Percentiles rank a stretch among this genome's conserved stretches.
These are phyloP conservation scores for Sporothrix brunneoviolacea DNA, from an alignment of 2,329 filamentous ascomycete genomes.

Conservation along the genomic window DNA sequence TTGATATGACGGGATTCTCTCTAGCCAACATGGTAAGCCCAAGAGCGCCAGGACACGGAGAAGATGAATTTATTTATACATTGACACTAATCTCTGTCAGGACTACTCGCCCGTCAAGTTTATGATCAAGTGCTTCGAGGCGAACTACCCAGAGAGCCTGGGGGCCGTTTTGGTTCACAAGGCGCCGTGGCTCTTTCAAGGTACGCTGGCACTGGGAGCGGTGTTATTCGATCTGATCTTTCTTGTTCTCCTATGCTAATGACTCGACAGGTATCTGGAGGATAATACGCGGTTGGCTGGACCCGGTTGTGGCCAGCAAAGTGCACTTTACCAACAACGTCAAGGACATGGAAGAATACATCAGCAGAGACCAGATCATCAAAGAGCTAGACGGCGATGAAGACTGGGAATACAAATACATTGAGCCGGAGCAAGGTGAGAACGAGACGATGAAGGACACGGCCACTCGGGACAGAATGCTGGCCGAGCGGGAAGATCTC, in stretches of 20 bases:
- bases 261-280: constrained; percentile 71
- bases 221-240: no score
- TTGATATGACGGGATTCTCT: constrained; percentile 92
- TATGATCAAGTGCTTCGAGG: constrained; percentile 99
- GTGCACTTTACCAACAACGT: constrained; percentile 85
- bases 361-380: constrained; percentile 63
- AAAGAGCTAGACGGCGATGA: constrained; percentile 83
- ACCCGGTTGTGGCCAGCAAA: constrained; percentile 91
- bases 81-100: no score
- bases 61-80: no score
- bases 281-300: constrained; percentile 91
- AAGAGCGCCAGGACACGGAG: no score
- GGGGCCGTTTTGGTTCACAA: constrained; percentile 91
- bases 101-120: constrained; percentile 97
- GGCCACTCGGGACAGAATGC: constrained; percentile 54
- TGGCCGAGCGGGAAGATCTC: constrained; percentile 57
- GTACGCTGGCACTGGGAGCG: no score
- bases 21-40: constrained; percentile 80
- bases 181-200: constrained; percentile 93
- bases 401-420: constrained; percentile 75
- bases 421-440: constrained; percentile 69
- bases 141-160: constrained; percentile 92
- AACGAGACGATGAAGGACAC: constrained; percentile 67
- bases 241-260: constrained; percentile 9
- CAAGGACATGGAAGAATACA: constrained; percentile 71